These are phyloP conservation scores for Cladosporium sp. DNA, from an alignment of 2,329 filamentous ascomycete species.

Conservation along the genomic window DNA sequence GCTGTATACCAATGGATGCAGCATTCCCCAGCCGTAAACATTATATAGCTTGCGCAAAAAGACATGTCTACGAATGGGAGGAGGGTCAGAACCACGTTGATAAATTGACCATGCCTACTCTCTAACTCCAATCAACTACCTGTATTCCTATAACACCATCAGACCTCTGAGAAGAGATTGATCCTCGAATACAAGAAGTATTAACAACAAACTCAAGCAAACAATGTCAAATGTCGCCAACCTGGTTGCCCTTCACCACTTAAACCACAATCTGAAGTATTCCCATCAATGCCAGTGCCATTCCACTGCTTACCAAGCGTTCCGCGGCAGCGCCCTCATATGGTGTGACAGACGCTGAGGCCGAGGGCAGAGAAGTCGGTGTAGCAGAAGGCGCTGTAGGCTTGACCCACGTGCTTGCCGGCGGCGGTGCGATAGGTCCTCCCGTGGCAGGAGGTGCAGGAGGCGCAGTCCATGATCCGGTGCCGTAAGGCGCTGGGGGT, in stretches of 20 bases:
- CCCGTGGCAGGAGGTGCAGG: background rate
- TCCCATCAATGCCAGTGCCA: background rate
- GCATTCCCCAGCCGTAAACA: too few relatives aligned
- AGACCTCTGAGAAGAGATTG: background rate
- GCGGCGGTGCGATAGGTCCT: background rate
- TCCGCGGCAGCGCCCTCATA: background rate
- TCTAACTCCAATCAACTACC: background rate
- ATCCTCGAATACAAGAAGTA: background rate
- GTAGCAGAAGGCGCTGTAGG: background rate
- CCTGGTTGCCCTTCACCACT: background rate
- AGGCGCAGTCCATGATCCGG: slow-evolving; percentile 5
- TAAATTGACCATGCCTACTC: background rate
- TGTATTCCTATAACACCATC: background rate
- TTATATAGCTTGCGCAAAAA: too few relatives aligned
- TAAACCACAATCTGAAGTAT: background rate
- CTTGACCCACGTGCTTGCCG: background rate
- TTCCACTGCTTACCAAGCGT: background rate
- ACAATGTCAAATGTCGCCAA: background rate
- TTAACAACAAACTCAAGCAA: background rate
- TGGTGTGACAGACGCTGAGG: background rate
- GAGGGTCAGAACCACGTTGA: background rate
- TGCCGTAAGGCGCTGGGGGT: background rate
- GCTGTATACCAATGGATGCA: slow-evolving; percentile 1
- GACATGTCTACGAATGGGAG: too few relatives aligned
- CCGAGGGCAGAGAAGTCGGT: background rate